phyloP scores from a whole-genome alignment of 2,329 filamentous ascomycete species.

The Xylaria digitata region DNA sequence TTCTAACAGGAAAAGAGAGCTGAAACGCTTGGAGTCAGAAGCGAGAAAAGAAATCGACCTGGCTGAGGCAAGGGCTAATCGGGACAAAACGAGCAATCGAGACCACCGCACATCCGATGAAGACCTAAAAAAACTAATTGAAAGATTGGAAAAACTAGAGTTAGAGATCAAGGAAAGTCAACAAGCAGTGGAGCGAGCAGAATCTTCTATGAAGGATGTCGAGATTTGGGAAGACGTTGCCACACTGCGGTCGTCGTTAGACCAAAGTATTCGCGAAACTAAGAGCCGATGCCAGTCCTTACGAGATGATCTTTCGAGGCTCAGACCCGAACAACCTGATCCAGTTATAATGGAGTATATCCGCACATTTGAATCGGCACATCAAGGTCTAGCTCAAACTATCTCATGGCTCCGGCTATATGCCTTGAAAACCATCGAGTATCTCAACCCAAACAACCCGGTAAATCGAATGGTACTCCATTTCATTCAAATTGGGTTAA shows the following conservation, averaged over 20 bases:
- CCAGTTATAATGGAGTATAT: slow-evolving; percentile 14
- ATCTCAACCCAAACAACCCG: neutral
- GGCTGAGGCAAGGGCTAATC: neutral
- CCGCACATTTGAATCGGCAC: slow-evolving; percentile 11
- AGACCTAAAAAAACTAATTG: neutral
- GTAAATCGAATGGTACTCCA: slow-evolving; percentile 4
- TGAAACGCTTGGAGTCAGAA: slow-evolving; percentile 21
- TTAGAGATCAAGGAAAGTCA: slow-evolving; percentile 19
- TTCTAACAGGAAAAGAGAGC: slow-evolving; percentile 5
- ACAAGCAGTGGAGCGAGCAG: slow-evolving; percentile 26
- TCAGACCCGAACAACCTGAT: neutral
- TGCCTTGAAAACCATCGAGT: neutral
- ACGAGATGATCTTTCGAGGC: slow-evolving; percentile 7
- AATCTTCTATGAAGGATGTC: slow-evolving; percentile 22
- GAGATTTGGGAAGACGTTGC: slow-evolving; percentile 21
- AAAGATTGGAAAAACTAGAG: slow-evolving; percentile 22
- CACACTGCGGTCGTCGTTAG: neutral
- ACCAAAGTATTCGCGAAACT: slow-evolving; percentile 4
- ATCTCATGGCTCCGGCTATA: slow-evolving; percentile 26
- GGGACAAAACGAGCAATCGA: neutral
- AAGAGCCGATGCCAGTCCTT: slow-evolving; percentile 10
- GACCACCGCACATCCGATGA: neutral
- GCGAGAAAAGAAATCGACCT: slow-evolving; percentile 16
- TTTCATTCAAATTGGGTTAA: slow-evolving; percentile 24
- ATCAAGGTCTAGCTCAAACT: slow-evolving; percentile 12